Percentiles rank a stretch among this genome's conserved stretches.
Evolutionary conservation across 2,329 filamentous ascomycete species (phyloP).

Genomic region (Diaporthe sp.): DNA sequence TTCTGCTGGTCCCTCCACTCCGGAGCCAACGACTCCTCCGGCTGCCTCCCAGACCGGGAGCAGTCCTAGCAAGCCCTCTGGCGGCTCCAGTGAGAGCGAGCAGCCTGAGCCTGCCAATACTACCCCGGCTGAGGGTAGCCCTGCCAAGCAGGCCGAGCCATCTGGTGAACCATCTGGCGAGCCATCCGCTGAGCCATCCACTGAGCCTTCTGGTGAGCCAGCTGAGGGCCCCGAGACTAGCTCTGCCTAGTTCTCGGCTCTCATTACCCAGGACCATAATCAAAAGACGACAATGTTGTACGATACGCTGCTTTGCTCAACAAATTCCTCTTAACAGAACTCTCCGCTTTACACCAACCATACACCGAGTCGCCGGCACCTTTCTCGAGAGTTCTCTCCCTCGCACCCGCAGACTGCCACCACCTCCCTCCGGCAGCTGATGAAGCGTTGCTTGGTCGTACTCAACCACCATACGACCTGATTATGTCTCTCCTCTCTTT

Average conservation of each 20-base stretch:
- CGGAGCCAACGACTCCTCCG: not conserved
- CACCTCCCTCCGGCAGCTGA: not conserved
- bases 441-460: not conserved
- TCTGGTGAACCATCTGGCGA: not conserved
- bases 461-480: not conserved
- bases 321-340: not conserved
- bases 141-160: not conserved
- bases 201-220: not conserved
- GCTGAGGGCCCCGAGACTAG: not conserved
- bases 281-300: not conserved
- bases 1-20: not conserved
- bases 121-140: not conserved
- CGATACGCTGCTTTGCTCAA: not conserved
- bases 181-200: not conserved
- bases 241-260: not conserved
- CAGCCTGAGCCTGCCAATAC: not conserved
- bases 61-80: not conserved
- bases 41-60: not conserved
- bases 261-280: not conserved
- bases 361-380: not conserved
- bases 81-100: not conserved
- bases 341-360: not conserved
- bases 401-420: not conserved
- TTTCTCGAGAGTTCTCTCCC: not conserved
- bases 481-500: not conserved